Evolutionary conservation across 805 yeast species (phyloP).

Genomic region (Ogataea angusta): DNA sequence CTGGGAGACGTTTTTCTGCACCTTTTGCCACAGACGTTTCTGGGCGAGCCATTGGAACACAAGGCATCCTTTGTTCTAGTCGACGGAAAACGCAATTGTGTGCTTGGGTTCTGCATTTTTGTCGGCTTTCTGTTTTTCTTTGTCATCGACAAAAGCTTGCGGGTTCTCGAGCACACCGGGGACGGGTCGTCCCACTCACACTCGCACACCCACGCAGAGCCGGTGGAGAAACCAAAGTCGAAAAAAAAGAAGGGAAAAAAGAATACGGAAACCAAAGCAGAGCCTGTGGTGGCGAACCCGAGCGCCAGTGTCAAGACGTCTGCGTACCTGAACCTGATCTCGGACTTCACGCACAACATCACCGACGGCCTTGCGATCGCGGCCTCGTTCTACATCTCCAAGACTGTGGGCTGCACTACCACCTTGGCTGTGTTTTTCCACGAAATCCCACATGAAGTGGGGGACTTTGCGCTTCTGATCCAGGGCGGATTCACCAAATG

Average conservation of each 20-base stretch:
- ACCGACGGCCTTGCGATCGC: slow-evolving; percentile 78
- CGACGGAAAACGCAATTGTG: slow-evolving; percentile 46
- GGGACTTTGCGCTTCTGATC: slow-evolving; percentile 71
- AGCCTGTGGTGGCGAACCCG: slow-evolving; percentile 34
- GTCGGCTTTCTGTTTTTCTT: slow-evolving; percentile 60
- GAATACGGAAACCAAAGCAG: slow-evolving; percentile 14
- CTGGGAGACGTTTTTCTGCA: slow-evolving; percentile 75
- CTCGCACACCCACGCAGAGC: slow-evolving; percentile 33
- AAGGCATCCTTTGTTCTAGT: slow-evolving; percentile 45
- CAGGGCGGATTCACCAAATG: slow-evolving; percentile 66
- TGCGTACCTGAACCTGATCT: slow-evolving; percentile 62
- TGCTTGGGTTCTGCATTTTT: slow-evolving; percentile 54
- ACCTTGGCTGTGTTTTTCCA: slow-evolving; percentile 70
- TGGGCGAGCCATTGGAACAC: slow-evolving; percentile 46
- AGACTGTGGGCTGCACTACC: slow-evolving; percentile 62
- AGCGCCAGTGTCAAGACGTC: slow-evolving; percentile 43
- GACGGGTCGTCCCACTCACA: slow-evolving; percentile 44
- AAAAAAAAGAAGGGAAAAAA: slow-evolving; percentile 14
- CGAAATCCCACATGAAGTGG: slow-evolving; percentile 79
- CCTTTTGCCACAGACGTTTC: slow-evolving; percentile 64
- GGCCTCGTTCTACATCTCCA: slow-evolving; percentile 61
- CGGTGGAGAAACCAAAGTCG: slow-evolving; percentile 17
- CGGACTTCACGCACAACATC: slow-evolving; percentile 71
- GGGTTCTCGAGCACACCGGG: slow-evolving; percentile 44
- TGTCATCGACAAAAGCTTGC: slow-evolving; percentile 56